These are phyloP conservation scores for Auxenochlorella pyrenoidosa DNA, from an alignment of 139 green algal genomes.

Conservation along the genomic window DNA sequence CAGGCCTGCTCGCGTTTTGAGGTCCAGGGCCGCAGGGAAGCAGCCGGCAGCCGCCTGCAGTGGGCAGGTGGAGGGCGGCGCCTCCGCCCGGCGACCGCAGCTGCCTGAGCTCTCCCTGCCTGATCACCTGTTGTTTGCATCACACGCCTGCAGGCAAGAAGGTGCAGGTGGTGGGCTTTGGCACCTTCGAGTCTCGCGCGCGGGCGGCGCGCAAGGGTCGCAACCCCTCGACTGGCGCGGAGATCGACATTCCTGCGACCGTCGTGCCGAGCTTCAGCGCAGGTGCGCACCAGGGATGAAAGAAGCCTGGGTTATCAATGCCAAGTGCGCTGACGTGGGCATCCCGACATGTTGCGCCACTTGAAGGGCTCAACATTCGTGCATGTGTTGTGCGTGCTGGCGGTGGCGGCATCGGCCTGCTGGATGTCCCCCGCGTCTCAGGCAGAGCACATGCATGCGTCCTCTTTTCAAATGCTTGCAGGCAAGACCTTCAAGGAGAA, in stretches of 20 bases:
- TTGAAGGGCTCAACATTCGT: no score
- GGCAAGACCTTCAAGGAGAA: slow-evolving; percentile 57
- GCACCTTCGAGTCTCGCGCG: slow-evolving; percentile 44
- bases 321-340: background rate
- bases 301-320: background rate
- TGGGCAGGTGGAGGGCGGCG: no score
- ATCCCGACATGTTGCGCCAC: no score
- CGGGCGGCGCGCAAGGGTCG: slow-evolving; percentile 51
- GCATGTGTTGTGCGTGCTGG: background rate
- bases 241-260: slow-evolving; percentile 49
- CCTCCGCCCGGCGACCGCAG: no score
- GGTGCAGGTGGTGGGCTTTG: slow-evolving; percentile 57
- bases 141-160: slow-evolving; percentile 47
- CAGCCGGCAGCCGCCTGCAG: background rate
- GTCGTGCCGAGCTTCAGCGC: slow-evolving; percentile 43
- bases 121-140: no score
- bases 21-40: background rate
- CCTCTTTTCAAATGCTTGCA: slow-evolving; percentile 1
- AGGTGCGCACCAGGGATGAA: background rate
- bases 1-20: background rate
- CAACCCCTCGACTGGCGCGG: slow-evolving; percentile 57
- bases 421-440: no score
- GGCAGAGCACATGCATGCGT: background rate
- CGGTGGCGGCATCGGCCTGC: background rate
- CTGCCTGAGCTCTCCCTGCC: no score